Evolutionary conservation across 1,284 basidiomycete species (phyloP).

Genomic region (Moesziomyces parantarcticus): DNA sequence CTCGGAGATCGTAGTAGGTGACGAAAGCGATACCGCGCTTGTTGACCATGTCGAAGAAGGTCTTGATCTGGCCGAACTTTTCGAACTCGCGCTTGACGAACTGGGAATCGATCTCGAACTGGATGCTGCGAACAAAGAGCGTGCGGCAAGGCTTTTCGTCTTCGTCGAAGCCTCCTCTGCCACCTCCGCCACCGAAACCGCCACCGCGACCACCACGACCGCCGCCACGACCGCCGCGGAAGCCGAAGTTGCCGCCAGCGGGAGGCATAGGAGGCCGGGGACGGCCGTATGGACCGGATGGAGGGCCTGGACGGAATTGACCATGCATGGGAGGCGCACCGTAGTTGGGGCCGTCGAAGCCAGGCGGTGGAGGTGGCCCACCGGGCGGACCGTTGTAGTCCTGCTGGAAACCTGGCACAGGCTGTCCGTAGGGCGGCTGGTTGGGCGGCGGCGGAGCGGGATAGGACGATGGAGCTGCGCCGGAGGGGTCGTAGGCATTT

Average conservation of each 20-base stretch:
- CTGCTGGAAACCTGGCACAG: constrained; percentile 13
- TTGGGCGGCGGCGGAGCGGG: constrained; percentile 1
- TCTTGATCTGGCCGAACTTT: constrained; percentile 92
- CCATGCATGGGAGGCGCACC: constrained; percentile 13
- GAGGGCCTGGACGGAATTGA: constrained; percentile 16
- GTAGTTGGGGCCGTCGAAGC: constrained; percentile 18
- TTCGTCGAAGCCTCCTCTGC: constrained; percentile 40
- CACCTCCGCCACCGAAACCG: constrained; percentile 27
- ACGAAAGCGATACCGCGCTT: constrained; percentile 97
- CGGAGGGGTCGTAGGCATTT: constrained; percentile 15
- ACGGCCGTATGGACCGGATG: constrained; percentile 19
- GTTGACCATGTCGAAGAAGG: constrained; percentile 92
- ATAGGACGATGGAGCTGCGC: background rate
- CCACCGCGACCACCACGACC: constrained; percentile 21
- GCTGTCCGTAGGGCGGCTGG: constrained; percentile 17
- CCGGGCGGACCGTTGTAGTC: constrained; percentile 15
- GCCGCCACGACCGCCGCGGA: constrained; percentile 21
- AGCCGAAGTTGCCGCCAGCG: background rate
- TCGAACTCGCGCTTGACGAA: constrained; percentile 81
- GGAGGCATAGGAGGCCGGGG: constrained; percentile 14
- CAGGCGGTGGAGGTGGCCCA: constrained; percentile 9
- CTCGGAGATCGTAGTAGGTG: constrained; percentile 90
- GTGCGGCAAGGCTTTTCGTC: constrained; percentile 93
- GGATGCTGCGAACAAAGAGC: constrained; percentile 89
- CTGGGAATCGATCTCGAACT: constrained; percentile 36